Evolutionary conservation across 345 rosid genomes (phyloP).

Genomic region (Fremontodendron californicum): DNA sequence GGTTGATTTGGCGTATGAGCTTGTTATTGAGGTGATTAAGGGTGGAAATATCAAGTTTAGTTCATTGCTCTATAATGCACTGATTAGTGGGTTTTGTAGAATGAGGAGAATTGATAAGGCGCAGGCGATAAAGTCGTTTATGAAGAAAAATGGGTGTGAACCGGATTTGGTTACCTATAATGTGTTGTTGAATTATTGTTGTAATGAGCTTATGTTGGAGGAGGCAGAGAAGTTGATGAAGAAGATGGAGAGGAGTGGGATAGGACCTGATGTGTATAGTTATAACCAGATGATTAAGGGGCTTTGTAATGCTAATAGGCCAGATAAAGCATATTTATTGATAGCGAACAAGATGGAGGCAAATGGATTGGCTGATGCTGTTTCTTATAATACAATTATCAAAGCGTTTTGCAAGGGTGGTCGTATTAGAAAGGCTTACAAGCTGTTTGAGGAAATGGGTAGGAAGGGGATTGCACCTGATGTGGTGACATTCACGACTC

Average conservation of each 20-base stretch:
- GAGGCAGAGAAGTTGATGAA: slow-evolving; percentile 58
- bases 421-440: slow-evolving; percentile 46
- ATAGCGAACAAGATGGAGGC: slow-evolving; percentile 62
- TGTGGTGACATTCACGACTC: slow-evolving; percentile 72
- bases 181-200: slow-evolving; percentile 66
- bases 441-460: slow-evolving; percentile 69
- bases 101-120: slow-evolving; percentile 77
- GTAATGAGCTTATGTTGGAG: slow-evolving; percentile 55
- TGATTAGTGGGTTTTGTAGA: slow-evolving; percentile 81
- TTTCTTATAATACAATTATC: slow-evolving; percentile 80
- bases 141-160: slow-evolving; percentile 59
- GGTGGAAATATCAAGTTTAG: slow-evolving; percentile 49
- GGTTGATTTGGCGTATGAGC: slow-evolving; percentile 87
- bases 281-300: slow-evolving; percentile 82
- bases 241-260: slow-evolving; percentile 68
- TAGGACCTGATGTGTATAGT: slow-evolving; percentile 75
- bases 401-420: slow-evolving; percentile 50
- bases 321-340: slow-evolving; percentile 52
- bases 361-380: slow-evolving; percentile 66
- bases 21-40: slow-evolving; percentile 61
- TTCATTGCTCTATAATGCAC: slow-evolving; percentile 59
- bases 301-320: slow-evolving; percentile 53
- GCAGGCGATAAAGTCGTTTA: slow-evolving; percentile 57
- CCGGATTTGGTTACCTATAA: slow-evolving; percentile 85
- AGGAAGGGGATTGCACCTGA: slow-evolving; percentile 51